Percentiles rank a stretch among this genome's conserved stretches.
These are phyloP conservation scores for Friedmanniomyces endolithicus DNA, from an alignment of 495 filamentous ascomycete genomes.

Conservation along the genomic window DNA sequence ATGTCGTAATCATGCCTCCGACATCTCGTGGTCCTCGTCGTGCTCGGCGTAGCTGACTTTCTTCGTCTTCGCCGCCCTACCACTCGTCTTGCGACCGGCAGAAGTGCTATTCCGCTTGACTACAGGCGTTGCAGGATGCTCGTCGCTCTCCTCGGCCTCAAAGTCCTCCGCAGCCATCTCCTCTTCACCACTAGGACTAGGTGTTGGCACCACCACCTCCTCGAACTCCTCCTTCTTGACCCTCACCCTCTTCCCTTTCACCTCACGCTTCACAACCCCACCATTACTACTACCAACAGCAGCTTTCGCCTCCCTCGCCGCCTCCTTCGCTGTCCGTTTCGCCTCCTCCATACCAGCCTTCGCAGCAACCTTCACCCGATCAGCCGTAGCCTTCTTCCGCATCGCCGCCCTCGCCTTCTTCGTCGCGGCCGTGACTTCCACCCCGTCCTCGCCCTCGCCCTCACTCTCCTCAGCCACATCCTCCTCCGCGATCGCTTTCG, in stretches of 20 bases:
- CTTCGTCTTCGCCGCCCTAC: conserved; percentile 11
- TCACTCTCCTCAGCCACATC: background rate
- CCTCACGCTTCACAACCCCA: background rate
- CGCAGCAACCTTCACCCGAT: conserved; percentile 6
- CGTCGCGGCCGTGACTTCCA: conserved; percentile 15
- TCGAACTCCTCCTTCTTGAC: conserved; percentile 5
- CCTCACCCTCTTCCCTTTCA: conserved; percentile 5
- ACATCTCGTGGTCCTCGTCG: conserved; percentile 12
- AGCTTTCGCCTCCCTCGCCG: conserved; percentile 2
- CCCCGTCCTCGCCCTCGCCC: background rate
- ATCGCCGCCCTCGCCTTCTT: conserved; percentile 21
- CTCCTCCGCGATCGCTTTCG: background rate
- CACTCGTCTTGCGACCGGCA: conserved; percentile 1
- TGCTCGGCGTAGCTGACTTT: conserved; percentile 17
- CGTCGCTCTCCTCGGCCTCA: background rate
- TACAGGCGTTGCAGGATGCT: conserved; percentile 4
- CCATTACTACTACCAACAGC: background rate
- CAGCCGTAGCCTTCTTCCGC: conserved; percentile 8
- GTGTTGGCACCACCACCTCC: conserved; percentile 7
- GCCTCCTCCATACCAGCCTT: conserved; percentile 8
- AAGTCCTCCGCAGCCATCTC: background rate
- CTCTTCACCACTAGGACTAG: conserved; percentile 15
- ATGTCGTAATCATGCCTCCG: conserved; percentile 17
- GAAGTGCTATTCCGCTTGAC: background rate
- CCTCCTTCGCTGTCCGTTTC: background rate